Base-by-base conservation (phyloP, 352 stramenopile species). In the Pythium monospermum region DNA sequence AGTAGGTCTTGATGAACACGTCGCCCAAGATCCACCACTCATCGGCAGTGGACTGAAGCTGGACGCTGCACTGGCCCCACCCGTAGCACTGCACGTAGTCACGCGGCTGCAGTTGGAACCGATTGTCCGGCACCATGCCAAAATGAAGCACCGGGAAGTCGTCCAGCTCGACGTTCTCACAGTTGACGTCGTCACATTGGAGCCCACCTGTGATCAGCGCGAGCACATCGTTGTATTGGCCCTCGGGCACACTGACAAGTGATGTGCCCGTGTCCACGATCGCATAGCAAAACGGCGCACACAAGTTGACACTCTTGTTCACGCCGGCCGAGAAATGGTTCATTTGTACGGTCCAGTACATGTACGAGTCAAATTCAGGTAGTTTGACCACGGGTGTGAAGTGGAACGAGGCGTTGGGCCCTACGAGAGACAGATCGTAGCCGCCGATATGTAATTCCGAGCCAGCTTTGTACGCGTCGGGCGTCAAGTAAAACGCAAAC, bases 1-100 rank as follows among this genome's bases (percentile, higher is more conserved):
- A 95, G 76, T 96, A 95, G 21, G 83, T 92, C 70, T 95, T 92
- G 51, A 95, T 84, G 57, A 96, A 95, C 27, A 94, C 72, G 49
- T 96, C 85, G 8, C 85, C 85, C 16, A 96, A 71, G 63, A 96
- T 93, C 85, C 85, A 96, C 74, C 80, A 96, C 57, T 80, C 66
- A 44, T 92, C 82, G 18, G 53, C 56, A 21, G 78, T 87, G 3
- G 72, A 71, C 67, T 94, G 81, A 32, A 94, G 66, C 66, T 93
- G 83, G 27, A 95, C 44, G 21, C 78, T 71, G 66, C 85, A 95
- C 50, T 85, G 70, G 6, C 82, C 73, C 66, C 72, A 84, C 45
- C 73, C 68, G 10, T 66, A 76, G 71, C 85, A 94, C 55, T 73
- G 39, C 22, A 93, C 72, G 57, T 94, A 95, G 65, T 95, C 83